Evolutionary conservation across 75 land plant genomes (phyloP).

Genomic region (Sequoiadendron giganteum): DNA sequence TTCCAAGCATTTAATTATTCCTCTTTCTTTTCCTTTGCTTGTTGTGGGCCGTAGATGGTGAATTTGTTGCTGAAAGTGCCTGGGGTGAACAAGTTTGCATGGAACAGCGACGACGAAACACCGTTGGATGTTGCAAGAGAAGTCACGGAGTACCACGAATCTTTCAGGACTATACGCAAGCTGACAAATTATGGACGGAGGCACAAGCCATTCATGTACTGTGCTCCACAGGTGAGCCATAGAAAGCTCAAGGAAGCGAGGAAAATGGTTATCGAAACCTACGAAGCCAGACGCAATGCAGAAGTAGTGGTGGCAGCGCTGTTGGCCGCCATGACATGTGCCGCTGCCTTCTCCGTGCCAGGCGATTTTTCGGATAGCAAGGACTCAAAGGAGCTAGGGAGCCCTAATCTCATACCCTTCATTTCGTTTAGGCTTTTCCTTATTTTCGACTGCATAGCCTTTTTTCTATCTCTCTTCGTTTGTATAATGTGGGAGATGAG

Average conservation of each 20-base stretch:
- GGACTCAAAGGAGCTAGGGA: not conserved
- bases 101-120: not conserved
- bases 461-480: too few species aligned
- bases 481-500: too few species aligned
- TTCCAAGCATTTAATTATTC: not conserved
- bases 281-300: not conserved
- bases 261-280: not conserved
- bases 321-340: not conserved
- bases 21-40: not conserved
- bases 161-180: not conserved
- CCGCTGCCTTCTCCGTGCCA: not conserved
- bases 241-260: not conserved
- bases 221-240: not conserved
- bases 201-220: not conserved
- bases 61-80: not conserved
- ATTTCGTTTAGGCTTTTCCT: too few species aligned
- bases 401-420: too few species aligned
- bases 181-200: not conserved
- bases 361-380: not conserved
- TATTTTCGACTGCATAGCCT: too few species aligned
- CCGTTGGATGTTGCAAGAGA: too few species aligned
- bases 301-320: not conserved
- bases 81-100: not conserved
- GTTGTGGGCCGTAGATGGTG: not conserved
- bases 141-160: too few species aligned